Base-by-base conservation (phyloP, 148 eudicot genomes). In the Heliosperma pusillum region DNA sequence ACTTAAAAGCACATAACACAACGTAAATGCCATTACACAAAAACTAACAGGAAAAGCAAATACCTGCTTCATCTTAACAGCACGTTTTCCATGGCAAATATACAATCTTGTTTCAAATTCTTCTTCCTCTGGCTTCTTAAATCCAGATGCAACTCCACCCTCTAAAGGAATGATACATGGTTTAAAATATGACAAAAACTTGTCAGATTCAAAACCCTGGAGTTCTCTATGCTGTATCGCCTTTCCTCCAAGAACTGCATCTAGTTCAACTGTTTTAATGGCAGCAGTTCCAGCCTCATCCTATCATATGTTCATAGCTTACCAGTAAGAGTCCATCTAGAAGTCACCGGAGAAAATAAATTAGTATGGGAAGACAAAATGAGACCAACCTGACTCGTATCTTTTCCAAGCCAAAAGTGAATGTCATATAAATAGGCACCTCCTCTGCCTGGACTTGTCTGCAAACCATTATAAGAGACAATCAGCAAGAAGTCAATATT, bases 261-360 rank as follows among this genome's bases (percentile, higher is more conserved):
- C 99, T 69, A 96, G 90, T 78, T 96, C 99, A 47, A 96, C 97
- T 71, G 99, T 84, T 86, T 96, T 96, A 60, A 96, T 89, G 17
- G 99, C 99, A 80, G 99, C 97, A 53, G 99, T 83, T 79, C 99
- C 99, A 65, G 97, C 89, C 85, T 96, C 99, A 85, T 96, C 99
- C 99, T 96, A 79, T 69, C 30, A 79, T 22, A 52, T 76, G 24
- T 7, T 24, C n/a, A 72, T 25, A 79, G 12, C 71, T 66, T 58
- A 33, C 24, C 12, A 29, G 62, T 61, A 56, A 71, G 53, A 70
- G 59, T 19, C 52, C 68, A 74, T 57, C 68, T 62, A 5, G 16
- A 63, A 62, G 11, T 53, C 26, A 16, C 9, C 58, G 45, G 20
- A 25, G 57, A 76, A 60, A 71, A 30, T 40, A 76, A 5, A 44